Conservation (phyloP, 2,329 filamentous ascomycete genomes). For the Coniochaeta sp. region DNA sequence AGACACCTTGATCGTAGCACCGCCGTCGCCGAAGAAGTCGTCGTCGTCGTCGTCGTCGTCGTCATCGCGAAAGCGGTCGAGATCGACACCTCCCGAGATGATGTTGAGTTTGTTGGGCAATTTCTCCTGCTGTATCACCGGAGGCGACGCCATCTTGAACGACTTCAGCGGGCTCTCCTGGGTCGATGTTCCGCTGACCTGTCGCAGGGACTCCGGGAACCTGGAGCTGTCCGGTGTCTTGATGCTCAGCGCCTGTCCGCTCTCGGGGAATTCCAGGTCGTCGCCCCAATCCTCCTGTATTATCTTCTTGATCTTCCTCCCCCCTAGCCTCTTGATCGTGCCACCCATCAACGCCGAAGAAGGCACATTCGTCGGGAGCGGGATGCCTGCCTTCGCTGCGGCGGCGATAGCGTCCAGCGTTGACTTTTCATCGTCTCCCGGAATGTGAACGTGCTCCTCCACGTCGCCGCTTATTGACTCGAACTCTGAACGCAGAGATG, state of each 20-base stretch:
- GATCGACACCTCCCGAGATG: slow-evolving; percentile 37
- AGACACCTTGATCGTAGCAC: slow-evolving; percentile 61
- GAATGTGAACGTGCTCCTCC: slow-evolving; percentile 79
- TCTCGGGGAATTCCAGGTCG: slow-evolving; percentile 62
- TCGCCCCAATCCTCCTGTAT: slow-evolving; percentile 78
- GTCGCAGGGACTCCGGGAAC: slow-evolving; percentile 62
- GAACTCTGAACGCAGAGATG: slow-evolving; percentile 78
- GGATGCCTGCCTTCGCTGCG: slow-evolving; percentile 84
- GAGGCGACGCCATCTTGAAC: slow-evolving; percentile 13
- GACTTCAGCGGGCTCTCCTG: slow-evolving; percentile 42
- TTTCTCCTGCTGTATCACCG: slow-evolving; percentile 18
- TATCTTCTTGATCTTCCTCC: slow-evolving; percentile 63
- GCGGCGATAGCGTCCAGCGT: slow-evolving; percentile 81
- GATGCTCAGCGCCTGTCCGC: slow-evolving; percentile 54
- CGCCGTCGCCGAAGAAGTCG: slow-evolving; percentile 56
- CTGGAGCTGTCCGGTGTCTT: slow-evolving; percentile 53
- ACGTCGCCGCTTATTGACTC: slow-evolving; percentile 72
- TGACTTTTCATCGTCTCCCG: slow-evolving; percentile 77
- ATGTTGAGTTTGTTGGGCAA: slow-evolving; percentile 25
- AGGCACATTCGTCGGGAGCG: slow-evolving; percentile 79
- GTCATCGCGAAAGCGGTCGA: slow-evolving; percentile 63
- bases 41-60: slow-evolving; percentile 51
- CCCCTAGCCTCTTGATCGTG: slow-evolving; percentile 84
- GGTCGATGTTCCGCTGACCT: slow-evolving; percentile 55
- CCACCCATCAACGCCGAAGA: slow-evolving; percentile 85